Evolutionary conservation across 2,329 filamentous ascomycete species (phyloP).

Genomic region (Hymenoscyphus occultus): DNA sequence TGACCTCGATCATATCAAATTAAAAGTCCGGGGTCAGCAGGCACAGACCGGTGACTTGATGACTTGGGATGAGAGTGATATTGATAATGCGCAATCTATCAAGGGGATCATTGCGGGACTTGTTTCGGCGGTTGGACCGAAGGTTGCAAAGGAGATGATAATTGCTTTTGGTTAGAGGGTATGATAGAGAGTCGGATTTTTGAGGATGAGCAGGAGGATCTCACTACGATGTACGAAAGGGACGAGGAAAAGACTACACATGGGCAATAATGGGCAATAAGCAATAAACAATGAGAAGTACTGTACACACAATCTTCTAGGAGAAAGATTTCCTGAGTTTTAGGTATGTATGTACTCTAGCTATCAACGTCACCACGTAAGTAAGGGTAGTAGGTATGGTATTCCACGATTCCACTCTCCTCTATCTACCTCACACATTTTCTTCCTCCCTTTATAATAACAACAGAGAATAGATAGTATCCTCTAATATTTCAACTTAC

Average conservation of each 20-base stretch:
- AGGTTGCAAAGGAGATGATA: slow-evolving; percentile 54
- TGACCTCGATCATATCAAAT: slow-evolving; percentile 57
- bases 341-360: too few species aligned
- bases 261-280: too few species aligned
- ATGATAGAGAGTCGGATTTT: slow-evolving; percentile 29
- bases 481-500: too few species aligned
- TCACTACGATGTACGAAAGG: not conserved
- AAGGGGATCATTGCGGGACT: slow-evolving; percentile 66
- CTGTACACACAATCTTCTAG: too few species aligned
- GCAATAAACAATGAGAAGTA: too few species aligned
- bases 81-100: slow-evolving; percentile 49
- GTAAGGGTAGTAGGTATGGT: too few species aligned
- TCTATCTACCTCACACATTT: too few species aligned
- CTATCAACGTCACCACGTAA: too few species aligned
- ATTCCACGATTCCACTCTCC: too few species aligned
- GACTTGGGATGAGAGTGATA: slow-evolving; percentile 54
- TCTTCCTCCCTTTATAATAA: too few species aligned
- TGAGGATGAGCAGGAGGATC: slow-evolving; percentile 6
- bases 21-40: slow-evolving; percentile 41
- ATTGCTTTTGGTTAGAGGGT: slow-evolving; percentile 48
- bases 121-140: slow-evolving; percentile 61
- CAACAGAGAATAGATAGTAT: too few species aligned
- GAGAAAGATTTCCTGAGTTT: too few species aligned
- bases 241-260: not conserved
- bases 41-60: slow-evolving; percentile 52